Evolutionary conservation across 2,329 filamentous ascomycete genomes (phyloP), one percentile per base, ranked within the genome.

Genomic region (Epichloe bromicola): DNA sequence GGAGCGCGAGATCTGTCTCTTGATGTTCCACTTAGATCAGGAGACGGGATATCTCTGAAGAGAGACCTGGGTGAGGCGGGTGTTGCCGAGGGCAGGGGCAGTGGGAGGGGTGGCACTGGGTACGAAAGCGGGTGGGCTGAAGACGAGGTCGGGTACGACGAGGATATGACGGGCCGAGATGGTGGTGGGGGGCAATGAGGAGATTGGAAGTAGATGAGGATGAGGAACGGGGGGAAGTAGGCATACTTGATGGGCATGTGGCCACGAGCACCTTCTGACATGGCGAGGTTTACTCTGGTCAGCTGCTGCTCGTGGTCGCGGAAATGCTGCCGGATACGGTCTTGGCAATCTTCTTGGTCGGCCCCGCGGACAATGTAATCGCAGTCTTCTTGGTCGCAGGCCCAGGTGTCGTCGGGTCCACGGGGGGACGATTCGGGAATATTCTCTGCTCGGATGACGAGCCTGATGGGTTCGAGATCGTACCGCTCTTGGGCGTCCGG

Each of bases 351-450:
- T 3, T 74, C 65, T 41, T 76, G 71, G 43, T 79, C 75, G n/a
- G 79, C 79, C 2, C 74, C 74, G 54, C 82, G 81, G 11, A 87
- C 79, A 40, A 82, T 72, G 57, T 81, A 81, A 38, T 68, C 68
- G 59, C 85, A 88, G 23, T 75, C 80, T 11, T 80, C 76, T 54
- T 83, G 73, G 4, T 75, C 74, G 59, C 85, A 88, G 1, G 69
- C 70, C 83, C 84, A 88, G 0, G 79, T 80, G 49, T 82, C 76
- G 53, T 80, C 73, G 0, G 79, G 76, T 0, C 78, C 81, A 36
- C 72, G 69, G 0, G 78, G 78, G 3, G 63, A 65, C 7, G 68
- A 66, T 4, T 74, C 72, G 0, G 75, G 76, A 11, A 78, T 58
- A 46, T 65, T 71, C 50, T 79, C 74, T 5, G 74, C 68, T 26